phyloP scores from a whole-genome alignment of 2,329 filamentous ascomycete genomes.

The Camillea tinctor region DNA sequence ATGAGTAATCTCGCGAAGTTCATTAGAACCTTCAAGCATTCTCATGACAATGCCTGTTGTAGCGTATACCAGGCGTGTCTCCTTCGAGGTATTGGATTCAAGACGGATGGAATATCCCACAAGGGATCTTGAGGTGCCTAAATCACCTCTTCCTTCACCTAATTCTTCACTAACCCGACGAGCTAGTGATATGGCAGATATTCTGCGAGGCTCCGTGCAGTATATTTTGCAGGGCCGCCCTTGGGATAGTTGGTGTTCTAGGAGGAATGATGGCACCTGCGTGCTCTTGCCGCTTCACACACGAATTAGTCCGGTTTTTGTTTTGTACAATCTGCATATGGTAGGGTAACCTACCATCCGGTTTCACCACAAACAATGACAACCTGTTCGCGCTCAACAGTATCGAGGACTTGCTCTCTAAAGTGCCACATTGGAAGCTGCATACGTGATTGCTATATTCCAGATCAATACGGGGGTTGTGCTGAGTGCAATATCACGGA shows the following conservation, averaged over 20 bases:
- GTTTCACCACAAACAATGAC: constrained; percentile 96
- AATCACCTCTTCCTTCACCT: constrained; percentile 76
- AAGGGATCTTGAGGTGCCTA: constrained; percentile 80
- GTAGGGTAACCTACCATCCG: constrained; percentile 59
- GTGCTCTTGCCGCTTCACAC: constrained; percentile 79
- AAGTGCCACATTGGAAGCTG: constrained; percentile 90
- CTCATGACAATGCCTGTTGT: constrained; percentile 93
- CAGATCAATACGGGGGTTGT: constrained; percentile 6
- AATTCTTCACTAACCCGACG: constrained; percentile 92
- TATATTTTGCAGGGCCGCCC: constrained; percentile 88
- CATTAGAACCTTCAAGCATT: constrained; percentile 88
- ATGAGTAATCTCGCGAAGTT: constrained; percentile 87
- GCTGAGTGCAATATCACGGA: neutral
- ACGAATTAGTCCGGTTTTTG: neutral
- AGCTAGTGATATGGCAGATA: constrained; percentile 92
- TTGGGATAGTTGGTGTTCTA: constrained; percentile 81
- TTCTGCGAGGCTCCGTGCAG: constrained; percentile 91
- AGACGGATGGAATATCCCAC: constrained; percentile 93
- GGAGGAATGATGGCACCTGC: constrained; percentile 89
- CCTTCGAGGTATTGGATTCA: constrained; percentile 79
- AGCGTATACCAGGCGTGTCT: constrained; percentile 86
- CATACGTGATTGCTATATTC: constrained; percentile 57
- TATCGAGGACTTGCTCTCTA: constrained; percentile 71
- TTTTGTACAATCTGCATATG: constrained; percentile 1
- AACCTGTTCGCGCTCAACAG: constrained; percentile 77